Conservation (phyloP, 1,284 basidiomycete species). For the Chiua sp. region DNA sequence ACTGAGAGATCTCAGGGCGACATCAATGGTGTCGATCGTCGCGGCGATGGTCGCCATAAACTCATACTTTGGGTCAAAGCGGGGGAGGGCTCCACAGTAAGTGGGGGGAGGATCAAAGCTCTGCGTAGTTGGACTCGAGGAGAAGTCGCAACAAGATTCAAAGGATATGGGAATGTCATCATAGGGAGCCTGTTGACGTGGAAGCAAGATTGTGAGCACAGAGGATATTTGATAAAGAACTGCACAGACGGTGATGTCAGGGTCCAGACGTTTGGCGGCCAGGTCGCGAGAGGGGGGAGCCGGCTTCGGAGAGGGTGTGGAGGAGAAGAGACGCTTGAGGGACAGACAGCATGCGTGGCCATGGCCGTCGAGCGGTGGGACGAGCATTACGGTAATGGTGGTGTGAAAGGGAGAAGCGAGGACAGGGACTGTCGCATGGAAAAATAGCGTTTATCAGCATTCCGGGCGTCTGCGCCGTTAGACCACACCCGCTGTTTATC, state of each 20-base stretch:
- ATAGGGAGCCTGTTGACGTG: conserved; percentile 14
- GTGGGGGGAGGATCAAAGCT: conserved; percentile 42
- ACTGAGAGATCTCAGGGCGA: conserved; percentile 57
- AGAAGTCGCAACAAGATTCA: conserved; percentile 40
- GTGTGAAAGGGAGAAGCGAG: conserved; percentile 6
- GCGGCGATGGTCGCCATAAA: conserved; percentile 48
- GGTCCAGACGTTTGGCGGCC: conserved; percentile 6
- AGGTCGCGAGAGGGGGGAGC: neutral
- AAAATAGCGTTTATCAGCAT: conserved; percentile 39
- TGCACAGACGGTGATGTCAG: conserved; percentile 19
- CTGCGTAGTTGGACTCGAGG: conserved; percentile 13
- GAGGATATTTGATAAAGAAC: neutral
- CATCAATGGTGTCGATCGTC: conserved; percentile 50
- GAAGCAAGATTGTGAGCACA: conserved; percentile 9
- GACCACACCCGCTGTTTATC: conserved; percentile 12
- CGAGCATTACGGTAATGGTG: conserved; percentile 21
- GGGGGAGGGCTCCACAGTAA: conserved; percentile 42
- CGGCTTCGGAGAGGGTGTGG: conserved; percentile 1
- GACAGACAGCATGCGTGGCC: conserved; percentile 24
- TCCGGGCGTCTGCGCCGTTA: conserved; percentile 20
- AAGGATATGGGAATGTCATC: conserved; percentile 33
- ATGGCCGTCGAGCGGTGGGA: conserved; percentile 32
- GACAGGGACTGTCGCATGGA: conserved; percentile 19
- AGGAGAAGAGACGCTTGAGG: conserved; percentile 26
- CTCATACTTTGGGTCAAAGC: conserved; percentile 22